Base-by-base conservation (phyloP, 352 stramenopile genomes). In the Pythium sukuiense region DNA sequence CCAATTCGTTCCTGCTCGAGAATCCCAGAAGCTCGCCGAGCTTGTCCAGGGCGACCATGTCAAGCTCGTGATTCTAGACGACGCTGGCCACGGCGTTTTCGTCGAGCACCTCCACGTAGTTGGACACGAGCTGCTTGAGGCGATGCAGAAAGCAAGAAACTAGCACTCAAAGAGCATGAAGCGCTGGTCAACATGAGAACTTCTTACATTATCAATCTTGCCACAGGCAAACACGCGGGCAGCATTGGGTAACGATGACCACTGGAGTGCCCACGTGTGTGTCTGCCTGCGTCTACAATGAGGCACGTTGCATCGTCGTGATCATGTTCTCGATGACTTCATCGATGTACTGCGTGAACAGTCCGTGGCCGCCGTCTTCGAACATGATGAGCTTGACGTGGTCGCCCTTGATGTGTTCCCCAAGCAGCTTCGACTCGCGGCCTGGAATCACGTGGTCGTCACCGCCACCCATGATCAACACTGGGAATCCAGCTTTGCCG, bases 301-400 rank as follows among this genome's bases (percentile, higher is more conserved):
- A 56, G 8, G 50, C 24, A 26, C 56, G 56, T 13, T n/a, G 29
- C 16, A 62, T 29, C 13, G 29, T 73, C 39, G 33, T 69, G n/a
- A 81, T 54, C 26, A 76, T 54, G 45, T 72, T 58, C 45, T 79
- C 65, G 32, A 82, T 64, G 49, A 76, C 37, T 16, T 73, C 74
- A 8, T 70, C 61, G 41, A 76, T 60, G 46, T 74, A 84, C 57
- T 88, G 80, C 49, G 73, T 74, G 55, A 76, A 77, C 26, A 81
- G 70, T 11, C 76, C 77, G 53, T 89, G 77, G 27, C 77, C 80
- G 35, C 69, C 74, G 11, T 63, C 68, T 20, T 80, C 74, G 59
- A 79, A 84, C 68, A 85, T 76, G 18, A 85, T 70, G 29, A 69
- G 72, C 37, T 70, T 65, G 4, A 86, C 76, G 57, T 86, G 76